phyloP scores from a whole-genome alignment of 768 basidiomycete species.

The Lactifluus volemus region DNA sequence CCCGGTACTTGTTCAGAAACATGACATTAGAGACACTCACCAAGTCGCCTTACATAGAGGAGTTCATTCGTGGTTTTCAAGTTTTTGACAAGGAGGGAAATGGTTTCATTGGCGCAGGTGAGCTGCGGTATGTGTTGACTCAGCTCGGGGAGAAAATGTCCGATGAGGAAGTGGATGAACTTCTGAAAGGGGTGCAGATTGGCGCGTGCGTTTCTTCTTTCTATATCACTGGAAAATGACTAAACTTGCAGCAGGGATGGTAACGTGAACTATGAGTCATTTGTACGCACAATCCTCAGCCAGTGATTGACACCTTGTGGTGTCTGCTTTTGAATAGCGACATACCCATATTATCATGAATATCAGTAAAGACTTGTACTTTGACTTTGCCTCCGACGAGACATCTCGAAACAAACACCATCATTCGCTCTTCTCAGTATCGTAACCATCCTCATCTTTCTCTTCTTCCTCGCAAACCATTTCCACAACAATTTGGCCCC shows the following conservation, averaged over 20 bases:
- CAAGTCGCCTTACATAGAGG: slow-evolving; percentile 46
- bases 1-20: slow-evolving; percentile 53
- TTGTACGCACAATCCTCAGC: slow-evolving; percentile 88
- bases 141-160: slow-evolving; percentile 98
- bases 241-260: slow-evolving; percentile 57
- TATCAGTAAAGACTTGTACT: slow-evolving; percentile 3
- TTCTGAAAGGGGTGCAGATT: slow-evolving; percentile 92
- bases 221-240: slow-evolving; percentile 1
- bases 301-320: slow-evolving; percentile 41
- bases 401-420: background rate
- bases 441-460: slow-evolving; percentile 17
- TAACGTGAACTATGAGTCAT: slow-evolving; percentile 95
- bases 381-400: background rate
- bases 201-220: slow-evolving; percentile 51
- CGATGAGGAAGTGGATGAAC: slow-evolving; percentile 96
- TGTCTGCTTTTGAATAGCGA: background rate
- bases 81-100: slow-evolving; percentile 97
- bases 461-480: background rate
- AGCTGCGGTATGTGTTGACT: slow-evolving; percentile 74
- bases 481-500: slow-evolving; percentile 28
- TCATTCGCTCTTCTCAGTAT: slow-evolving; percentile 19
- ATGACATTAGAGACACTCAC: background rate
- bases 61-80: slow-evolving; percentile 98
- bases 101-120: slow-evolving; percentile 85
- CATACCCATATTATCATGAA: background rate